Evolutionary conservation across 305 asterid genomes (phyloP), one percentile per base, ranked within the genome.

Genomic region (Nicotiana rustica): DNA sequence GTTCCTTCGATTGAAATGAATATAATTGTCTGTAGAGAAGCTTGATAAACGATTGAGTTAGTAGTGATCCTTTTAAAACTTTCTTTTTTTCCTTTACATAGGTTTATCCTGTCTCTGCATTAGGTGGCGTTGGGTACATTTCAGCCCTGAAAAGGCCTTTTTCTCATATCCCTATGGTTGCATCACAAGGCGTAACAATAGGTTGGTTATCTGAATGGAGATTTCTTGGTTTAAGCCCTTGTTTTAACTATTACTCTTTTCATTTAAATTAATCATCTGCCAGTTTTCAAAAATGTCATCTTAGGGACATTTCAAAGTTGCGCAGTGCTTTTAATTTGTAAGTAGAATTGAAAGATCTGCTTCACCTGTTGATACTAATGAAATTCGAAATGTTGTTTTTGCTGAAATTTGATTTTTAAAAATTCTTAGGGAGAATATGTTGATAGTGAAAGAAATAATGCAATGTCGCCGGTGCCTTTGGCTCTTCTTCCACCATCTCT

Each of bases 121-220:
- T 93, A 65, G 98, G 98, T 17, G 98, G 98, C 19, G 85, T 86
- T 25, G 89, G 82, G 67, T 95, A 93, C 83, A 87, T 95, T 83
- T 86, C 93, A 76, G 91, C 98, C 67, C 18, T 95, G 52, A 91
- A 86, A 87, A 95, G 89, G 92, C 93, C 95, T 15, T 95, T 93
- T 82, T 86, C 92, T 79, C 93, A 92, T 69, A 92, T 93, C 83
- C 94, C 97, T n/a, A 61, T 95, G 90, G 93, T 93, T 77, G 98
- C 97, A 83, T 93, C 98, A 84, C 98, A 95, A 86, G 98, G 98
- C 87, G 88, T 95, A 80, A 80, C 88, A 75, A 65, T 91, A 85
- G 97, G 97, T 95, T 65, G 83, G 91, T 83, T 78, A 70, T 82
- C 57, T 61, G 67, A 81, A 70, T 9, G 10, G 47, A 83, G 10